These are phyloP conservation scores for Nadsonia starkeyi-henricii DNA, from an alignment of 1,139 yeast genomes.

Conservation along the genomic window DNA sequence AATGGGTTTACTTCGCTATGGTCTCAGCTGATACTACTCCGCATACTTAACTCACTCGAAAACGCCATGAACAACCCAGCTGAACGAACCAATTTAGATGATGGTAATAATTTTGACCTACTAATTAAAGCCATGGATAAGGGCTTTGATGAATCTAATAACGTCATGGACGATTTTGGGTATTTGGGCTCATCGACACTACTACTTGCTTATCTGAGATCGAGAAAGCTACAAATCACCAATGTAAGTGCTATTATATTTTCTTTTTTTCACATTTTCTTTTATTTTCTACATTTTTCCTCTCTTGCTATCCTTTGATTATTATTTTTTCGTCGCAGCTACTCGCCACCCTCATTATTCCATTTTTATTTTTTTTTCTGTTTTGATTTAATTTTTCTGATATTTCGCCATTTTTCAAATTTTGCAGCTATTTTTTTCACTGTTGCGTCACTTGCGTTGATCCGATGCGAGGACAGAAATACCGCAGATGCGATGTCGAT, in stretches of 20 bases:
- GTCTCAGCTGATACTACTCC: conserved; percentile 37
- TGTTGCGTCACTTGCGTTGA: too few relatives aligned
- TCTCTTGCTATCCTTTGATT: too few relatives aligned
- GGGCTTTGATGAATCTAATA: conserved; percentile 38
- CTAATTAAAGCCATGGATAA: conserved; percentile 33
- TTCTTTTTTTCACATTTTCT: neutral
- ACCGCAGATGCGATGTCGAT: too few relatives aligned
- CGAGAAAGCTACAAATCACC: conserved; percentile 31
- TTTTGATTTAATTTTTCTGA: too few relatives aligned
- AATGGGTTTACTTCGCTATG: conserved; percentile 37
- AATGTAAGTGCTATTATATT: conserved; percentile 21
- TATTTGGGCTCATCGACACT: conserved; percentile 43
- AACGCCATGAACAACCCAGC: conserved; percentile 4
- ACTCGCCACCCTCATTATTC: too few relatives aligned
- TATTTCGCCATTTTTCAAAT: too few relatives aligned
- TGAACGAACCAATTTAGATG: conserved; percentile 2
- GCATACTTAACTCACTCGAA: conserved; percentile 26
- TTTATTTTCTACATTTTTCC: too few relatives aligned
- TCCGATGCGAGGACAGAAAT: too few relatives aligned
- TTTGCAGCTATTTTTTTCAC: too few relatives aligned
- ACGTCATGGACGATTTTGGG: conserved; percentile 38
- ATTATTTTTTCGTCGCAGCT: too few relatives aligned
- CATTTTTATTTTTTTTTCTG: too few relatives aligned
- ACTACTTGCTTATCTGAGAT: conserved; percentile 37
- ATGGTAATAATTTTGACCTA: conserved; percentile 2